phyloP scores from a whole-genome alignment of 2,329 filamentous ascomycete genomes.

The Incumbomyces delicatus region DNA sequence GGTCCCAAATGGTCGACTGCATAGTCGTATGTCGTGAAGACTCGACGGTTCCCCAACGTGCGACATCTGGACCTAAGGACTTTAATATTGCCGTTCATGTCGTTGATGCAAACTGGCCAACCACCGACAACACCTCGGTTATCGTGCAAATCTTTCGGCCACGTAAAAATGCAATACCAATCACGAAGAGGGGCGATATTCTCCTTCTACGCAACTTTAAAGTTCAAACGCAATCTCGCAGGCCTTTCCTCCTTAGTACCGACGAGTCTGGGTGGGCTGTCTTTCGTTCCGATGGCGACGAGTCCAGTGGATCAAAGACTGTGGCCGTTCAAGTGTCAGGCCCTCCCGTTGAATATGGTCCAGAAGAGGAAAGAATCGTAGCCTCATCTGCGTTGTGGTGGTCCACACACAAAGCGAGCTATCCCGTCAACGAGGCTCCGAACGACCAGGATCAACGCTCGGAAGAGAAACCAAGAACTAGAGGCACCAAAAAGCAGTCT shows the following conservation, averaged over 20 bases:
- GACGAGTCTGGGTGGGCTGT: conserved; percentile 39
- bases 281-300: conserved; percentile 22
- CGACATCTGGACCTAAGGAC: conserved; percentile 31
- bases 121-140: conserved; percentile 21
- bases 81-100: conserved; percentile 33
- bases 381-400: conserved; percentile 34
- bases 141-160: conserved; percentile 35
- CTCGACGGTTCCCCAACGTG: conserved; percentile 19
- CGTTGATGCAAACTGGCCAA: conserved; percentile 34
- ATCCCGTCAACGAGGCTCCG: not conserved
- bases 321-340: conserved; percentile 23
- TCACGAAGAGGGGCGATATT: conserved; percentile 29
- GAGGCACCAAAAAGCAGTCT: not conserved
- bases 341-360: conserved; percentile 31
- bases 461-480: not conserved
- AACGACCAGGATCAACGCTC: not conserved
- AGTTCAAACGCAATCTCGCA: conserved; percentile 32
- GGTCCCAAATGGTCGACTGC: conserved; percentile 31
- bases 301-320: not conserved
- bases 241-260: conserved; percentile 32
- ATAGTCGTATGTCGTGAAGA: conserved; percentile 32
- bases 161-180: conserved; percentile 30
- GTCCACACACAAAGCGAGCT: not conserved
- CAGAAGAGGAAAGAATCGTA: conserved; percentile 29
- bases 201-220: conserved; percentile 39